Evolutionary conservation across 345 rosid species (phyloP).

Genomic region (Aquilaria sinensis): DNA sequence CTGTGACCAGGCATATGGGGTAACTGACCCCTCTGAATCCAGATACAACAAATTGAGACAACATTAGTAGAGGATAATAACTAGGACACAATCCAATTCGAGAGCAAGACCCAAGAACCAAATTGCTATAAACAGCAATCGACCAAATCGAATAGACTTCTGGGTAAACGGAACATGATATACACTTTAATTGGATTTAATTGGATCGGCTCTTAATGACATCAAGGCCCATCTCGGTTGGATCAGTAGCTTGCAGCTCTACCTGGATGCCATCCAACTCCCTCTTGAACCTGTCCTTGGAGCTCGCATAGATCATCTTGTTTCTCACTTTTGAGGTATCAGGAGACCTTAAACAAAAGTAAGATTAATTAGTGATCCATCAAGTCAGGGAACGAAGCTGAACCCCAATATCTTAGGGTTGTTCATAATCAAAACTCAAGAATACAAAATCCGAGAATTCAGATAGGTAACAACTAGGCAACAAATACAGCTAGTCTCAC

Average conservation of each 20-base stretch:
- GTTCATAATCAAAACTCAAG: too few relatives aligned
- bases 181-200: constrained; percentile 12
- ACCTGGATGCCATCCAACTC: constrained; percentile 62
- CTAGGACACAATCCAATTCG: constrained; percentile 17
- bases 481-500: too few relatives aligned
- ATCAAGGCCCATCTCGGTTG: constrained; percentile 65
- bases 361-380: too few relatives aligned
- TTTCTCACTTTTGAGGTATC: constrained; percentile 53
- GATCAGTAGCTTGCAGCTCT: constrained; percentile 69
- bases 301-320: constrained; percentile 71
- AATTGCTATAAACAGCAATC: constrained; percentile 23
- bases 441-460: too few relatives aligned
- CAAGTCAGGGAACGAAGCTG: too few relatives aligned
- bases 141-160: constrained; percentile 14
- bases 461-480: too few relatives aligned
- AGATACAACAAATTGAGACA: constrained; percentile 16
- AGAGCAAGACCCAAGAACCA: constrained; percentile 18
- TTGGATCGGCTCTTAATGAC: constrained; percentile 55
- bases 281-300: constrained; percentile 14
- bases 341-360: constrained; percentile 38
- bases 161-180: constrained; percentile 12
- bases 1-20: constrained; percentile 15
- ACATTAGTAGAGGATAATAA: constrained; percentile 8
- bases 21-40: constrained; percentile 23
- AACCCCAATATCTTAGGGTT: too few relatives aligned